Conservation (phyloP, 805 yeast genomes). For the Cyberlindnera japonica region DNA sequence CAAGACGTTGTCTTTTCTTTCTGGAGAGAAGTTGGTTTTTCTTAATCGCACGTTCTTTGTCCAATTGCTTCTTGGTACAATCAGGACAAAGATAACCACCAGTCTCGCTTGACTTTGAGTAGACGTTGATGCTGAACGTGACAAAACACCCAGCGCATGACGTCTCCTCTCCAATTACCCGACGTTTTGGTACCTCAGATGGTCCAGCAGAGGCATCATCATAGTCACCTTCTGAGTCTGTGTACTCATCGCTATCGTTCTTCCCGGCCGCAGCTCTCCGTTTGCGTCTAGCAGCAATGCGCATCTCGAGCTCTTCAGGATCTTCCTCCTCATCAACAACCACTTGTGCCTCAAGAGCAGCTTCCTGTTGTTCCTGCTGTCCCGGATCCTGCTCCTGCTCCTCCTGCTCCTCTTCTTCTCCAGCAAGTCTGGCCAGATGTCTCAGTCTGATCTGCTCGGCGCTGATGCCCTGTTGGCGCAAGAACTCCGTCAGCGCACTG, state of each 20-base stretch:
- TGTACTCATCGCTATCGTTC: constrained; percentile 33
- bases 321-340: constrained; percentile 29
- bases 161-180: constrained; percentile 49
- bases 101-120: constrained; percentile 49
- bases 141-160: constrained; percentile 61
- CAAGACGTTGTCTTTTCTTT: constrained; percentile 71
- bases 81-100: constrained; percentile 66
- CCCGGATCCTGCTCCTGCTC: constrained; percentile 1
- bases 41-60: constrained; percentile 41
- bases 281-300: constrained; percentile 40
- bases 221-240: constrained; percentile 32
- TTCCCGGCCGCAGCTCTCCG: constrained; percentile 35
- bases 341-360: constrained; percentile 26
- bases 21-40: constrained; percentile 60
- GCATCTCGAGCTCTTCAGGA: constrained; percentile 32
- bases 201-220: constrained; percentile 32
- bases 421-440: constrained; percentile 32
- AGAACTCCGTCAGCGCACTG: constrained; percentile 86
- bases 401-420: constrained; percentile 33
- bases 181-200: constrained; percentile 13
- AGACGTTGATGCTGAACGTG: constrained; percentile 59
- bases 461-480: constrained; percentile 83
- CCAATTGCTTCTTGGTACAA: constrained; percentile 44
- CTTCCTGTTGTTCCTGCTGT: constrained; percentile 10
- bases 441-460: constrained; percentile 68